Evolutionary conservation across 805 yeast genomes (phyloP).

Genomic region (Scheffersomyces ergatensis): DNA sequence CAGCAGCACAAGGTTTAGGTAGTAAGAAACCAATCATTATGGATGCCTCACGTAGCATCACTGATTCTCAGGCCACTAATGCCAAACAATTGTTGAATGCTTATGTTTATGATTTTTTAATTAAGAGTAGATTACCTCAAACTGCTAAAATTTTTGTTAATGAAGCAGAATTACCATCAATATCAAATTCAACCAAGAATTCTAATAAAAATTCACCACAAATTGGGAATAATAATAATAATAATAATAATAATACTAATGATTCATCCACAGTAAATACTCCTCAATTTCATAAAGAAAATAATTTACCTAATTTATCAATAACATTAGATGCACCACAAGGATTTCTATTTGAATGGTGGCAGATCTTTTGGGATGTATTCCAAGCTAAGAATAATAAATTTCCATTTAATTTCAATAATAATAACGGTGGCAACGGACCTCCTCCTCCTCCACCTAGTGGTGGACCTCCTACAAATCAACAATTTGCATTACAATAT

Average conservation of each 20-base stretch:
- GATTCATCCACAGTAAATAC: constrained; percentile 1
- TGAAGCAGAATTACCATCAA: constrained; percentile 68
- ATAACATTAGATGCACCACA: constrained; percentile 79
- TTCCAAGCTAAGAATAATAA: constrained; percentile 76
- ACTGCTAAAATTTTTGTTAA: constrained; percentile 73
- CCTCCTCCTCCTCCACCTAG: constrained; percentile 4
- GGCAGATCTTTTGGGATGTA: constrained; percentile 95
- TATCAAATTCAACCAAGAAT: constrained; percentile 3
- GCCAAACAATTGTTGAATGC: constrained; percentile 69
- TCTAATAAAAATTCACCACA: constrained; percentile 16
- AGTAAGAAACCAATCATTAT: not conserved
- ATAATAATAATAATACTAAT: constrained; percentile 1
- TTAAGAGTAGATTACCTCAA: constrained; percentile 67
- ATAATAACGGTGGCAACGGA: not conserved
- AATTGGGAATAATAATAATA: constrained; percentile 5
- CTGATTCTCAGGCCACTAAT: constrained; percentile 47
- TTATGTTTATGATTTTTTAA: constrained; percentile 79
- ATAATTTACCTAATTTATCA: constrained; percentile 47
- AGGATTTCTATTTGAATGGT: constrained; percentile 90
- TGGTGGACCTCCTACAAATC: too few relatives aligned
- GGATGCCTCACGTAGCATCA: constrained; percentile 15
- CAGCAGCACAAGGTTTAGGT: too few relatives aligned
- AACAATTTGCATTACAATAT: constrained; percentile 61
- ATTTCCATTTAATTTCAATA: constrained; percentile 50
- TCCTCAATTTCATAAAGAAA: constrained; percentile 30